Percentiles rank a stretch among this genome's conserved stretches.
phyloP scores from a whole-genome alignment of 352 stramenopile species.

The Albugo laibachii region DNA sequence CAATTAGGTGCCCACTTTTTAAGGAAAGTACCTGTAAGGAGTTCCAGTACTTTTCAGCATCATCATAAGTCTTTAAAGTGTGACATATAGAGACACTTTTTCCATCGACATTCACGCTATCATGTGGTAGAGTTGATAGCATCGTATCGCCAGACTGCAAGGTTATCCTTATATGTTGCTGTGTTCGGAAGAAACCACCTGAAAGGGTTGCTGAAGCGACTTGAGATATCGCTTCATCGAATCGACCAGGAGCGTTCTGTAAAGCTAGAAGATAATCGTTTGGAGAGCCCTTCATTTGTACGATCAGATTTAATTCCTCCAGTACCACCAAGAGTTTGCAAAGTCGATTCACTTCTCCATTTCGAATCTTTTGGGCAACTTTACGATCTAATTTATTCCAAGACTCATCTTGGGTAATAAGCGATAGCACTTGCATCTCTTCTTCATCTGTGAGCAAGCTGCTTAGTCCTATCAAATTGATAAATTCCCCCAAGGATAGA shows the following conservation, averaged over 20 bases:
- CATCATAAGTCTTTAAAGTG: conserved; percentile 14
- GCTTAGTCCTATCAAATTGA: conserved; percentile 44
- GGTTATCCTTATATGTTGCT: conserved; percentile 21
- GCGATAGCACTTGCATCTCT: conserved; percentile 27
- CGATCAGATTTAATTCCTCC: conserved; percentile 39
- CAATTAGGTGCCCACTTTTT: conserved; percentile 18
- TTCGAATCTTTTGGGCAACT: conserved; percentile 30
- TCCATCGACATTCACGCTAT: no score
- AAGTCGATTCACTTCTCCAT: conserved; percentile 49
- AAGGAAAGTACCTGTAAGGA: conserved; percentile 45
- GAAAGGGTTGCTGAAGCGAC: conserved; percentile 55
- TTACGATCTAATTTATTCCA: conserved; percentile 25
- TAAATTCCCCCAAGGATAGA: conserved; percentile 41
- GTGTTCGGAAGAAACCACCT: conserved; percentile 37
- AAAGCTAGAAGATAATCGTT: conserved; percentile 21
- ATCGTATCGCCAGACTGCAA: conserved; percentile 33
- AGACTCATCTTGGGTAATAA: conserved; percentile 17
- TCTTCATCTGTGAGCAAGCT: conserved; percentile 41
- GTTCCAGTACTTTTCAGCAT: conserved; percentile 52
- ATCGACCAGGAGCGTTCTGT: conserved; percentile 35
- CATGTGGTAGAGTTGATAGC: conserved; percentile 4
- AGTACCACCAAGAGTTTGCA: conserved; percentile 45
- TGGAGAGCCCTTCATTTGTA: conserved; percentile 3
- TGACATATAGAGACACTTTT: conserved; percentile 33
- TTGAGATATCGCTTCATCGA: conserved; percentile 54